Evolutionary conservation across 2,329 filamentous ascomycete genomes (phyloP).

Genomic region (Microsporum ferrugineum): DNA sequence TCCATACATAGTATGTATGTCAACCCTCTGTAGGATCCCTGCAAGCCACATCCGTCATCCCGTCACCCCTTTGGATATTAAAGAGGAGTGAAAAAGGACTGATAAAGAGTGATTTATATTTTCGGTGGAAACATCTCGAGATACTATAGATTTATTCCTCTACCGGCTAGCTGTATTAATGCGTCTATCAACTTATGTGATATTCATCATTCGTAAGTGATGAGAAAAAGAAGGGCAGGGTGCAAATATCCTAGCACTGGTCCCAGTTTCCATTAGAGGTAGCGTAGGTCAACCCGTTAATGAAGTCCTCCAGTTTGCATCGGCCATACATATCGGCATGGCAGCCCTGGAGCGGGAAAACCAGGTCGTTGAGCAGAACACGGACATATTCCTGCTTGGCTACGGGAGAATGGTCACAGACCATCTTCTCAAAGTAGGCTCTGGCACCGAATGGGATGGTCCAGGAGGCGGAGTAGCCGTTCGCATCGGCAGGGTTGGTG

Average conservation of each 20-base stretch:
- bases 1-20: too few species aligned
- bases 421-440: conserved; percentile 81
- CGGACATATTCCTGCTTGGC: conserved; percentile 58
- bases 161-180: not conserved
- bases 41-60: not conserved
- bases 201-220: not conserved
- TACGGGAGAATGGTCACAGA: conserved; percentile 39
- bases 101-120: not conserved
- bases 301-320: conserved; percentile 58
- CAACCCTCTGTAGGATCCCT: not conserved
- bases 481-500: conserved; percentile 42
- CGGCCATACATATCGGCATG: conserved; percentile 57
- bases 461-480: conserved; percentile 66
- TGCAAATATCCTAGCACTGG: conserved; percentile 38
- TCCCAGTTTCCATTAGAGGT: conserved; percentile 61
- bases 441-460: conserved; percentile 70
- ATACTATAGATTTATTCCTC: not conserved
- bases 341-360: conserved; percentile 61
- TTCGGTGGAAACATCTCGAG: too few species aligned
- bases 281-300: conserved; percentile 65
- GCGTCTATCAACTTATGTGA: not conserved
- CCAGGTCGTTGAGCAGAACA: conserved; percentile 71
- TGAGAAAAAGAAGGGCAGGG: not conserved
- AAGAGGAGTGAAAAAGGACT: not conserved
- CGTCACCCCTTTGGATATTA: not conserved